Percentiles rank a stretch among this genome's conserved stretches.
Evolutionary conservation across 306 rosid species (phyloP).

Genomic region (Sicyos edulis): DNA sequence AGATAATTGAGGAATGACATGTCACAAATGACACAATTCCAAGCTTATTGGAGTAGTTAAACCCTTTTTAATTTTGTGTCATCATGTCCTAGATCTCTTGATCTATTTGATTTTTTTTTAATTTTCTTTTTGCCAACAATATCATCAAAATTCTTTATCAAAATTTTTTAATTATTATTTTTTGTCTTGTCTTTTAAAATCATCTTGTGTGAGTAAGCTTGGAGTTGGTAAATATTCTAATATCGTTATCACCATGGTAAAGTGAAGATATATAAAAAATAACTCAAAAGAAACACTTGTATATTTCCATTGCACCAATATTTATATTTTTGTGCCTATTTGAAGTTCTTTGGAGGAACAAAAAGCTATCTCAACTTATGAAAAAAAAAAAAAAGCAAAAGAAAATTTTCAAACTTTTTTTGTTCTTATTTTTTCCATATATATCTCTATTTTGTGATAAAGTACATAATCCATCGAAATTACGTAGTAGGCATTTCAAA

Average conservation of each 20-base stretch:
- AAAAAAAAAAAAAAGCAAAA: too few species aligned
- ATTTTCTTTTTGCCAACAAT: background rate
- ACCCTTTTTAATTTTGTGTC: background rate
- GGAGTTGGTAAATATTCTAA: background rate
- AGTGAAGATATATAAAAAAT: background rate
- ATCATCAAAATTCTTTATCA: background rate
- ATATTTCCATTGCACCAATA: background rate
- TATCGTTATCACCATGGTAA: background rate
- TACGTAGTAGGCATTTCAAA: too few species aligned
- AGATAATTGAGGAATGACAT: background rate
- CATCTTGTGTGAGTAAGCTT: slow-evolving; percentile 8
- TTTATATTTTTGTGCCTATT: background rate
- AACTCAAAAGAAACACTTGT: background rate
- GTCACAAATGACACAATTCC: slow-evolving; percentile 3
- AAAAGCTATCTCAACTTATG: too few species aligned
- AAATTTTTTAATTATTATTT: background rate
- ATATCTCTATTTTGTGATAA: too few species aligned
- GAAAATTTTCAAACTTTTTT: too few species aligned
- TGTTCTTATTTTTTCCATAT: too few species aligned
- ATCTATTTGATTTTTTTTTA: too few species aligned
- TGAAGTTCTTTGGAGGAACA: too few species aligned
- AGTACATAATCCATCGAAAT: too few species aligned
- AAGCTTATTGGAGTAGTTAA: slow-evolving; percentile 7
- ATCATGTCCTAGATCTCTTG: background rate
- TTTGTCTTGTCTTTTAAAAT: background rate